These are phyloP conservation scores for Colletotrichum cuscutae DNA, from an alignment of 2,329 filamentous ascomycete genomes.

Conservation along the genomic window DNA sequence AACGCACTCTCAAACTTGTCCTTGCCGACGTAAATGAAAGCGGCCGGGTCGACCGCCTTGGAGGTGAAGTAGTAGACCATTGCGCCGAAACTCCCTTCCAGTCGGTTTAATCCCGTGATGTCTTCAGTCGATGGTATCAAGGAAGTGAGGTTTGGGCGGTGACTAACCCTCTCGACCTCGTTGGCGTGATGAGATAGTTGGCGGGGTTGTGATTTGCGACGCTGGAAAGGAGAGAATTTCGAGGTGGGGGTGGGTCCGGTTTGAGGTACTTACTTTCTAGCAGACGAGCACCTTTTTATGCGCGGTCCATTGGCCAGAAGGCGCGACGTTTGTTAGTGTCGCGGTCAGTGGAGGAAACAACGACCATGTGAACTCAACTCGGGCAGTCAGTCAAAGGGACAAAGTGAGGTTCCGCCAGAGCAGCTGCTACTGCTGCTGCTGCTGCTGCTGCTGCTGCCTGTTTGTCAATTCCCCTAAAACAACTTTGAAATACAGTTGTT, in stretches of 20 bases:
- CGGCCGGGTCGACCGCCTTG: constrained; percentile 81
- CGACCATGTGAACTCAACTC: background rate
- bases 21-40: constrained; percentile 95
- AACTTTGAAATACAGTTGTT: too few relatives aligned
- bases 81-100: too few relatives aligned
- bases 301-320: background rate
- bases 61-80: constrained; percentile 99
- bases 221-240: constrained; percentile 31
- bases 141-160: too few relatives aligned
- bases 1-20: constrained; percentile 96
- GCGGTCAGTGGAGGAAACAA: background rate
- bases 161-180: too few relatives aligned
- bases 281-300: too few relatives aligned
- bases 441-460: background rate
- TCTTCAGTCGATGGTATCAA: too few relatives aligned
- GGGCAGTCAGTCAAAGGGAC: background rate
- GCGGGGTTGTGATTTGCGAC: background rate
- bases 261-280: background rate
- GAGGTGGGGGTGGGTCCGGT: constrained; percentile 25
- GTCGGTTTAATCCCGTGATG: background rate
- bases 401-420: background rate
- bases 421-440: too few relatives aligned
- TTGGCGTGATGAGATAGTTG: background rate
- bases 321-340: background rate
- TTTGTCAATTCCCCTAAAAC: too few relatives aligned